Evolutionary conservation across 306 rosid species (phyloP).

Genomic region (Comarum palustre): DNA sequence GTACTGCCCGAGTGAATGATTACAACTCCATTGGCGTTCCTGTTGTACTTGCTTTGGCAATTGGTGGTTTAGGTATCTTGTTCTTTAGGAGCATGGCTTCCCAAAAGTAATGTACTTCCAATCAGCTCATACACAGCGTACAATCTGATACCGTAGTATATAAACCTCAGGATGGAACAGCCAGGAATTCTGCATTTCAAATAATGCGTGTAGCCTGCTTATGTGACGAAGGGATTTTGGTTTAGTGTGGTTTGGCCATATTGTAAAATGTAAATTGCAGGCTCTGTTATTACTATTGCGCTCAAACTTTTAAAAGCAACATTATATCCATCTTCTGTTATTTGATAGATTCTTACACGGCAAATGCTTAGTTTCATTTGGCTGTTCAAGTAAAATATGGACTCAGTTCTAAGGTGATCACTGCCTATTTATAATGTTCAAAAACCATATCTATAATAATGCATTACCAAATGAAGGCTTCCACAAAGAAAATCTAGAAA

Average conservation of each 20-base stretch:
- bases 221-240: neutral
- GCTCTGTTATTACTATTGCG: neutral
- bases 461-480: neutral
- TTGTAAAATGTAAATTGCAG: neutral
- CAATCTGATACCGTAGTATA: neutral
- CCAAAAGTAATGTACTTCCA: conserved; percentile 37
- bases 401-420: neutral
- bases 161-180: neutral
- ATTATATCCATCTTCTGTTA: neutral
- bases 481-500: neutral
- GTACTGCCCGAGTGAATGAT: conserved; percentile 39
- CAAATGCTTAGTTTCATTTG: neutral
- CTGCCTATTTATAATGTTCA: neutral
- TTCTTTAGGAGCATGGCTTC: conserved; percentile 54
- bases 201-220: neutral
- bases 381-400: neutral
- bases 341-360: neutral
- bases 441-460: neutral
- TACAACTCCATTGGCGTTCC: conserved; percentile 47
- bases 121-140: conserved; percentile 1
- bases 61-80: conserved; percentile 65
- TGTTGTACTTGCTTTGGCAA: conserved; percentile 55
- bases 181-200: neutral
- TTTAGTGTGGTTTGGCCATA: neutral
- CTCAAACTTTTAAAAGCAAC: neutral